Base-by-base conservation (phyloP, 2,329 filamentous ascomycete species). In the Fusarium camptoceras region DNA sequence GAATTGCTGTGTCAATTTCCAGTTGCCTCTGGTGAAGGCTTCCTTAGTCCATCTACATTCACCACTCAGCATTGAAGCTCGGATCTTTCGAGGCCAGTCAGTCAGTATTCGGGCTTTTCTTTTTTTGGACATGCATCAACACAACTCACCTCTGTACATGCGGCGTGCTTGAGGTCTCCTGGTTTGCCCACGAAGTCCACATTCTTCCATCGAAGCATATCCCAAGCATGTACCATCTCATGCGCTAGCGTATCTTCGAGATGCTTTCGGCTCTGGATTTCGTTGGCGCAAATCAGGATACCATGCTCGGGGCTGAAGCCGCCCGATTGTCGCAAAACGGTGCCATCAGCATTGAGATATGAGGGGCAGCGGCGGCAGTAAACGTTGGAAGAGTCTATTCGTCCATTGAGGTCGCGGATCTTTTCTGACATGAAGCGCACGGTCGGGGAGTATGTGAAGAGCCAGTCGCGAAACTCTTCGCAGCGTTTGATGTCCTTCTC, bases 191-290 rank as follows among this genome's bases (percentile, higher is more conserved):
- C 81, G 83, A 92, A 93, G 77, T 98, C 91, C 46, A 98, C 90
- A 28, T 64, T 64, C 81, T 97, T 96, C 84, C 94, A 99, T 69
- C 95, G 85, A 73, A 98, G 78, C 79, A 97, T 92, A 79, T 99
- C 96, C 85, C 94, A 98, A 2, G 94, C 94, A 80, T 99, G 96
- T 55, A 99, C 92, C 94, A 99, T 97, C 83, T 99, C 96, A 81
- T 99, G 96, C 28, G 94, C 91, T 76, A 99, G 84, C 14, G 94
- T 97, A 79, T 99, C 96, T 83, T 99, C 96, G 73, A 97, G 80
- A 78, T 97, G 94, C 31, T 90, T 90, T 60, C 89, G 84, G 77
- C 94, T 90, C 63, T 91, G 85, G 77, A 98, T 88, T 81, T 96
- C 91, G 81, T 99, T 99, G 54, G 96, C 94, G 81, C 96, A 99